Evolutionary conservation across 2,329 filamentous ascomycete species (phyloP).

Genomic region (Cladophialophora psammophila): DNA sequence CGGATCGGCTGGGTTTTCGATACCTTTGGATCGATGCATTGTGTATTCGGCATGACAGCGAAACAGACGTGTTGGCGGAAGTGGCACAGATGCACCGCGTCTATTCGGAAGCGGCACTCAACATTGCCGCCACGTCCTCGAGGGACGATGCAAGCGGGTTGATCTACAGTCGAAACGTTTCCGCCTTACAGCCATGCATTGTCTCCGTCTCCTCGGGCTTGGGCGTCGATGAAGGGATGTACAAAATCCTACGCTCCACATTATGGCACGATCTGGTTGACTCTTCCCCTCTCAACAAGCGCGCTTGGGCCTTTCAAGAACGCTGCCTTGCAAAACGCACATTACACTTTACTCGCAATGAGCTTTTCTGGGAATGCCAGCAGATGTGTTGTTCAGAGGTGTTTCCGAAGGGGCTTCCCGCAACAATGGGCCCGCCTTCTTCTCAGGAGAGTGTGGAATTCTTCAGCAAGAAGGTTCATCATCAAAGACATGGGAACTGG

Average conservation of each 20-base stretch:
- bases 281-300: slow-evolving; percentile 37
- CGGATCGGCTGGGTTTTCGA: slow-evolving; percentile 37
- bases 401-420: slow-evolving; percentile 41
- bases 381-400: slow-evolving; percentile 42
- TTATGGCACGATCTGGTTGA: slow-evolving; percentile 42
- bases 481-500: slow-evolving; percentile 41
- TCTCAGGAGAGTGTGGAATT: slow-evolving; percentile 32
- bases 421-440: slow-evolving; percentile 34
- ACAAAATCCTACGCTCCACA: slow-evolving; percentile 40
- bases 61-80: slow-evolving; percentile 37
- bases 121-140: slow-evolving; percentile 40
- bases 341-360: slow-evolving; percentile 42
- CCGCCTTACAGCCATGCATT: slow-evolving; percentile 38
- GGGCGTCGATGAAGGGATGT: slow-evolving; percentile 39
- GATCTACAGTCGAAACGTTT: slow-evolving; percentile 38
- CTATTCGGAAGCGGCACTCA: slow-evolving; percentile 39
- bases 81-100: slow-evolving; percentile 39
- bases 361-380: slow-evolving; percentile 44
- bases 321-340: slow-evolving; percentile 42
- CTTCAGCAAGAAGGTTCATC: slow-evolving; percentile 40
- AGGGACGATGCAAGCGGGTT: slow-evolving; percentile 37
- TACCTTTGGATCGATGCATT: slow-evolving; percentile 43
- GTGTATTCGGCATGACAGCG: slow-evolving; percentile 42
- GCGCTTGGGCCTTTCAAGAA: slow-evolving; percentile 42
- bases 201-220: slow-evolving; percentile 33